These are phyloP conservation scores for Cinnamomum micranthum DNA, from an alignment of 164 flowering plant genomes.

Conservation along the genomic window DNA sequence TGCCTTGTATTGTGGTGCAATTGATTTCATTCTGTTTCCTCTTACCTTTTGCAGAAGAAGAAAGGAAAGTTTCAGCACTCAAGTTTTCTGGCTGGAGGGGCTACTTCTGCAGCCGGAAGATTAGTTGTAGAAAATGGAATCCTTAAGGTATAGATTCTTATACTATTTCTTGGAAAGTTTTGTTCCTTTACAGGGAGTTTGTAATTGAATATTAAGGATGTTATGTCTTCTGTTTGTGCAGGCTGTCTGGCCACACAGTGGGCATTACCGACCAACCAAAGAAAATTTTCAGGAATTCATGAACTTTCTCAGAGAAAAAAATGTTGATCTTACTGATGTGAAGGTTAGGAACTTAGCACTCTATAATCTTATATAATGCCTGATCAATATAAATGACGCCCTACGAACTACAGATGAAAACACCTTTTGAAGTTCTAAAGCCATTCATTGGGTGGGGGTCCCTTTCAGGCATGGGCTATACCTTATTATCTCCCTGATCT, in stretches of 20 bases:
- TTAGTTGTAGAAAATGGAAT: conserved; percentile 62
- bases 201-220: conserved; percentile 1
- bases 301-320: conserved; percentile 54
- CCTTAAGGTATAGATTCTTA: conserved; percentile 48
- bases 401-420: too few species aligned
- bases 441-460: too few species aligned
- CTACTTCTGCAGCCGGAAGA: conserved; percentile 91
- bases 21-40: not conserved
- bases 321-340: conserved; percentile 68
- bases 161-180: not conserved
- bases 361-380: not conserved
- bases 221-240: conserved; percentile 17
- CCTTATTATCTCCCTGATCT: too few species aligned
- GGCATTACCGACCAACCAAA: conserved; percentile 92
- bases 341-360: conserved; percentile 40
- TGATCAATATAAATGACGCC: too few species aligned
- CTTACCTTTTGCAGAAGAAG: conserved; percentile 32
- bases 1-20: not conserved
- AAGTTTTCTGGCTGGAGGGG: conserved; percentile 98
- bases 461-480: too few species aligned
- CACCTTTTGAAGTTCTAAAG: too few species aligned
- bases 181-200: not conserved
- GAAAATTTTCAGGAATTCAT: conserved; percentile 81
- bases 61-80: conserved; percentile 95
- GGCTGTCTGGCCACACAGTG: conserved; percentile 99